phyloP scores from a whole-genome alignment of 305 asterid genomes.

The Fraxinus sp. region DNA sequence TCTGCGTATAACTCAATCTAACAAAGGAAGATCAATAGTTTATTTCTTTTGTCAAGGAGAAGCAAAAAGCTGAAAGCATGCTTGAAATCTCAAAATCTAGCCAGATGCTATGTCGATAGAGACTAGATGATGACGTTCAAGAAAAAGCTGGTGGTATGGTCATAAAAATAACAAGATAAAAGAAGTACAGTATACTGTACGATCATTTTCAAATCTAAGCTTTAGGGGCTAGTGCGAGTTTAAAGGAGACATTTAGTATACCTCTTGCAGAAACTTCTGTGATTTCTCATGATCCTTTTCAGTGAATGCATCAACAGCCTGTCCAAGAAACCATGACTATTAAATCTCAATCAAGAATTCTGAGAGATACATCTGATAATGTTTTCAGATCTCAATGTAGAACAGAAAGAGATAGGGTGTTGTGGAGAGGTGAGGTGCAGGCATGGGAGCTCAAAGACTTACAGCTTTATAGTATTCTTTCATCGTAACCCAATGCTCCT shows the following conservation, averaged over 20 bases:
- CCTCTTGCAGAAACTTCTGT: conserved; percentile 52
- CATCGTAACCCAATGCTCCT: conserved; percentile 61
- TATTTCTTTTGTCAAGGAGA: neutral
- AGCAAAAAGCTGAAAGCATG: neutral
- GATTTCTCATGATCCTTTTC: conserved; percentile 44
- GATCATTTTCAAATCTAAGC: neutral
- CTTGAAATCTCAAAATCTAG: neutral
- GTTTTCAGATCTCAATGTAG: neutral
- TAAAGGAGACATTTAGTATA: conserved; percentile 30
- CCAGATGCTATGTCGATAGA: neutral
- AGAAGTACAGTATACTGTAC: neutral
- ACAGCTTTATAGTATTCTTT: conserved; percentile 70
- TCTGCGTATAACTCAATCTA: neutral
- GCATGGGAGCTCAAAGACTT: conserved; percentile 27
- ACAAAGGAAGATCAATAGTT: neutral
- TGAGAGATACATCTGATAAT: neutral
- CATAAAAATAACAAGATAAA: neutral
- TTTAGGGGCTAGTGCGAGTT: conserved; percentile 5
- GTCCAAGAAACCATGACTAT: conserved; percentile 23
- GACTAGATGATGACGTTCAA: neutral
- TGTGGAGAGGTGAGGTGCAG: neutral
- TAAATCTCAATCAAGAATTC: conserved; percentile 17
- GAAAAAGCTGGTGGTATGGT: neutral
- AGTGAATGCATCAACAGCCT: conserved; percentile 65
- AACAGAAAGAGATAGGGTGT: neutral